A percentile compares a stretch with the other conserved stretches of the same genome.
phyloP scores from a whole-genome alignment of 2,329 filamentous ascomycete species.

The Cladosporium halotolerans region DNA sequence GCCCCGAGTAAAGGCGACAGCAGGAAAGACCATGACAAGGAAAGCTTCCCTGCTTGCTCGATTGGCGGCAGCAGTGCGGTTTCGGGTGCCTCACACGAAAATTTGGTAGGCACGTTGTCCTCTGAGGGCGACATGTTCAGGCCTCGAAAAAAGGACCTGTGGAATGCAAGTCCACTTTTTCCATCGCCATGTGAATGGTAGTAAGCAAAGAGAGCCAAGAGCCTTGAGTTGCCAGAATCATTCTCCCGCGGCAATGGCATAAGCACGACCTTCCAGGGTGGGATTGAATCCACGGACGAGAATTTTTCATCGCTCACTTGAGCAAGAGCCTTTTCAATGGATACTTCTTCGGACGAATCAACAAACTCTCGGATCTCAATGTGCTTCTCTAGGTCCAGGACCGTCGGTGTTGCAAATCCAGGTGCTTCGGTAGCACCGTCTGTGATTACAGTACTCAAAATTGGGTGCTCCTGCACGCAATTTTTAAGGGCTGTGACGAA shows the following conservation, averaged over 20 bases:
- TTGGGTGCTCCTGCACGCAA: conserved; percentile 36
- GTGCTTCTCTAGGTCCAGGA: conserved; percentile 36
- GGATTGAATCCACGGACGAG: conserved; percentile 21
- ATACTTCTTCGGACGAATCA: conserved; percentile 13
- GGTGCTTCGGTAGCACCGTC: conserved; percentile 35
- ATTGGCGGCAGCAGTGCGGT: conserved; percentile 30
- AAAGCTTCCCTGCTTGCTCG: conserved; percentile 34
- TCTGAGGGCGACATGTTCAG: not conserved
- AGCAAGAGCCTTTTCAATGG: conserved; percentile 23
- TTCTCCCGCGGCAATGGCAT: conserved; percentile 17
- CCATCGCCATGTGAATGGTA: conserved; percentile 44
- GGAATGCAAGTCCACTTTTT: conserved; percentile 37
- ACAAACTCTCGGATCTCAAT: conserved; percentile 28
- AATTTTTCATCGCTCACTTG: conserved; percentile 33
- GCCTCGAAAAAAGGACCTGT: conserved; percentile 34
- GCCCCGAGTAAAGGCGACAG: conserved; percentile 35
- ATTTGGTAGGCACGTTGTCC: not conserved
- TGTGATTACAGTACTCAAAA: conserved; percentile 33
- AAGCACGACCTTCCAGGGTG: conserved; percentile 41
- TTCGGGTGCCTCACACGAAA: conserved; percentile 11
- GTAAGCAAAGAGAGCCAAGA: conserved; percentile 34
- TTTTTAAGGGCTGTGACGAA: conserved; percentile 26
- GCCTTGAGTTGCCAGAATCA: not conserved
- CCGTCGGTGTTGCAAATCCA: conserved; percentile 26
- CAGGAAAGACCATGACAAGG: conserved; percentile 42